A percentile compares a stretch with the other conserved stretches of the same genome.
Evolutionary conservation across 768 basidiomycete species (phyloP).

Genomic region (Amanita pseudoporphyria): DNA sequence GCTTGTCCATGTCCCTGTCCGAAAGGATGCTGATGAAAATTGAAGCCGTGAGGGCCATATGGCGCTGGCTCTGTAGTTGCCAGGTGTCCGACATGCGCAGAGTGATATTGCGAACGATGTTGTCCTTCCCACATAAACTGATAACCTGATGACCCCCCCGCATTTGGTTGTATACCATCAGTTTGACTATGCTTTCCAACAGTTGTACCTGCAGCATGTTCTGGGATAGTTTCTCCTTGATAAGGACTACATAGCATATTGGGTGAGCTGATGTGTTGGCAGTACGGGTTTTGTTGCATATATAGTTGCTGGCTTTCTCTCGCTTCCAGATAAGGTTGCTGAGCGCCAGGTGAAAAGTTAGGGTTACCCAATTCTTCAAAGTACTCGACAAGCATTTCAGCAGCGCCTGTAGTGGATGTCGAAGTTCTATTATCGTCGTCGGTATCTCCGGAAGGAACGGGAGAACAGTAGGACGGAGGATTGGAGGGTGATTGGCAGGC

Average conservation of each 20-base stretch:
- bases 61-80: neutral
- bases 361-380: slow-evolving; percentile 16
- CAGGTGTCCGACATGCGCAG: neutral
- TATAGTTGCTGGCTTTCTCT: neutral
- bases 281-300: neutral
- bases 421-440: slow-evolving; percentile 16
- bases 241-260: neutral
- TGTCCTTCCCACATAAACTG: slow-evolving; percentile 1
- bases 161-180: neutral
- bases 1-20: slow-evolving; percentile 17
- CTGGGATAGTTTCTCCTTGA: neutral
- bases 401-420: slow-evolving; percentile 13
- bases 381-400: slow-evolving; percentile 18
- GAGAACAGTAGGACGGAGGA: slow-evolving; percentile 17
- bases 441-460: slow-evolving; percentile 13
- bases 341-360: slow-evolving; percentile 1
- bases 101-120: neutral
- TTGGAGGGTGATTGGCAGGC: slow-evolving; percentile 19
- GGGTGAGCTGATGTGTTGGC: neutral
- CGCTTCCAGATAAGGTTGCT: neutral
- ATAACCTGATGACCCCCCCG: neutral
- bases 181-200: neutral
- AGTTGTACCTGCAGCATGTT: neutral
- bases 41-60: neutral
- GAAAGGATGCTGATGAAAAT: slow-evolving; percentile 2